These are phyloP conservation scores for Aspergillus quadricinctus DNA, from an alignment of 2,329 filamentous ascomycete species.

Conservation along the genomic window DNA sequence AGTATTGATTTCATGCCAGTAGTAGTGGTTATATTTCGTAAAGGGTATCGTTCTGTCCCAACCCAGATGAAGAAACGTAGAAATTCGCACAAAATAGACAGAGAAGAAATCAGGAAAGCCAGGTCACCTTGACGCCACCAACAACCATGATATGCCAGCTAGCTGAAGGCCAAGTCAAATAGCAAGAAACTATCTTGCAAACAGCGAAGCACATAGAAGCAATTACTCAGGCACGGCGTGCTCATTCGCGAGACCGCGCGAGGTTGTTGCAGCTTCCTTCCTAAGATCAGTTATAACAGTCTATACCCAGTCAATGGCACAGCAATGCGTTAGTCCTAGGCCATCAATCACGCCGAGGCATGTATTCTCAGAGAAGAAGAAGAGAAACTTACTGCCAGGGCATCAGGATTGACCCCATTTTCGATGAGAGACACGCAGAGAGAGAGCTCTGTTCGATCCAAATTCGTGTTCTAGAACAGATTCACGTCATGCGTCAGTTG, in stretches of 20 bases:
- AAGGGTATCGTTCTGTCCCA: slow-evolving; percentile 12
- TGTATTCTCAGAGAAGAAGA: neutral
- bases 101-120: neutral
- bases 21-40: neutral
- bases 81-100: neutral
- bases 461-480: slow-evolving; percentile 74
- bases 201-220: neutral
- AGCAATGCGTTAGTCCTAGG: slow-evolving; percentile 4
- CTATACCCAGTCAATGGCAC: slow-evolving; percentile 21
- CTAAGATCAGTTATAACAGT: slow-evolving; percentile 45
- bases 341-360: neutral
- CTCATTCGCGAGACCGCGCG: slow-evolving; percentile 20
- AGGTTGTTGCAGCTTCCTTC: slow-evolving; percentile 32
- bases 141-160: neutral
- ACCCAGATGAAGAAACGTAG: slow-evolving; percentile 1
- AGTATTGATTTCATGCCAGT: neutral
- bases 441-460: slow-evolving; percentile 84
- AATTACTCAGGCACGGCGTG: slow-evolving; percentile 14
- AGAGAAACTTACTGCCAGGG: slow-evolving; percentile 68
- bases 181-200: neutral
- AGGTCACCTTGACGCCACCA: neutral
- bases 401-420: slow-evolving; percentile 94
- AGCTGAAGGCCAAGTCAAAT: neutral
- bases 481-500: neutral
- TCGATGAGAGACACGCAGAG: slow-evolving; percentile 97